Percentiles rank a stretch among this genome's conserved stretches.
phyloP scores from a whole-genome alignment of 23 red algal genomes.

The Gracilaria gracilis region DNA sequence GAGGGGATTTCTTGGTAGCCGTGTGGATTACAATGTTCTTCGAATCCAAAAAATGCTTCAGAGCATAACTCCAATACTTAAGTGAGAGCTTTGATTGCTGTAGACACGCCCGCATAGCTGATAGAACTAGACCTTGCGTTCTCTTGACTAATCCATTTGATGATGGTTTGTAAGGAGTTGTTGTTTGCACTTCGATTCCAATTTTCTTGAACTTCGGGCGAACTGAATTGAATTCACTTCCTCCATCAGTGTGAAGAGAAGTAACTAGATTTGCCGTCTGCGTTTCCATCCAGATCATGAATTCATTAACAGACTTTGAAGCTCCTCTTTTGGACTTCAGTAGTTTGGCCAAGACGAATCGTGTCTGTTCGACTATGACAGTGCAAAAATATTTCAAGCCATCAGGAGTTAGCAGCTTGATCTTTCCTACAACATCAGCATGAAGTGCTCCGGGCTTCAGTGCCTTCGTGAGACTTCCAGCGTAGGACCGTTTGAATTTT shows the following conservation, averaged over 20 bases:
- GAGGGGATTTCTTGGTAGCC: background rate
- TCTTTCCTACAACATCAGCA: conserved; percentile 41
- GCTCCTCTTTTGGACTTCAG: background rate
- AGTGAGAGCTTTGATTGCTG: conserved; percentile 1
- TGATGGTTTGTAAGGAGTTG: conserved; percentile 6
- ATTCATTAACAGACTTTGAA: background rate
- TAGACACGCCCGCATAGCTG: background rate
- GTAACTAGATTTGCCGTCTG: background rate
- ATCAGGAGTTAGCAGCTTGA: conserved; percentile 16
- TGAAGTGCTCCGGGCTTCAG: conserved; percentile 22
- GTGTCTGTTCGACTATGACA: background rate
- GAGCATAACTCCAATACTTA: conserved; percentile 5
- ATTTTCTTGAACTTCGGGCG: background rate
- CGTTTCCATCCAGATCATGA: conserved; percentile 20
- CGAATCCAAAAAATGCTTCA: conserved; percentile 3
- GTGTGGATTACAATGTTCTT: conserved; percentile 9
- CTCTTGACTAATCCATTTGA: conserved; percentile 16
- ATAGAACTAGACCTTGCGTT: background rate
- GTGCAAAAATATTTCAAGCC: conserved; percentile 16
- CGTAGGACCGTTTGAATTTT: conserved; percentile 27
- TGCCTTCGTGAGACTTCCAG: conserved; percentile 37
- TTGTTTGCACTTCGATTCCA: background rate
- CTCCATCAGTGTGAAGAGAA: background rate
- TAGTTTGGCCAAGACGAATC: background rate
- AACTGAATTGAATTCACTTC: conserved; percentile 24